Percentiles rank a stretch among this genome's conserved stretches.
Evolutionary conservation across 164 flowering plant species (phyloP).

Genomic region (Vitis rupestris): DNA sequence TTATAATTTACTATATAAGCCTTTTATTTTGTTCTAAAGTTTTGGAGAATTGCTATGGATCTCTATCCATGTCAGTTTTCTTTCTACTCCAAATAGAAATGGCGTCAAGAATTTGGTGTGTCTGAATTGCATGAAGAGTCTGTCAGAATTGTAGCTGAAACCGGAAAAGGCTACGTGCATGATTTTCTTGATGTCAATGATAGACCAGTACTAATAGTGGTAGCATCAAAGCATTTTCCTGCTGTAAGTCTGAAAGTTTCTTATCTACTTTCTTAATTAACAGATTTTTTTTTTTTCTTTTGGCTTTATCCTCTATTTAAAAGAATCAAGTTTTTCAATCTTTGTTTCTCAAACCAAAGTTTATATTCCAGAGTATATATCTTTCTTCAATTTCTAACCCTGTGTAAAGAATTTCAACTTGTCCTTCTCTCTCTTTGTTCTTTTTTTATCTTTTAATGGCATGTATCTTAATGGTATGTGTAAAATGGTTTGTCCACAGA

Average conservation of each 20-base stretch:
- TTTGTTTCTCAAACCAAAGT: neutral
- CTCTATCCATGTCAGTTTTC: constrained; percentile 1
- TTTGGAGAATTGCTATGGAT: too few species aligned
- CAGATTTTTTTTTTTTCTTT: neutral
- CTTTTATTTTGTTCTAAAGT: too few species aligned
- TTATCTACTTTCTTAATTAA: neutral
- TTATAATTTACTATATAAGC: too few species aligned
- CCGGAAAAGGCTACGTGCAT: constrained; percentile 82
- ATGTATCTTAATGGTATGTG: constrained; percentile 13
- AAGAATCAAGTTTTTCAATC: neutral
- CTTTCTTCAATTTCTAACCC: too few species aligned
- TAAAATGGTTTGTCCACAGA: constrained; percentile 37
- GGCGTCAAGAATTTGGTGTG: constrained; percentile 85
- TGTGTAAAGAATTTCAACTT: too few species aligned
- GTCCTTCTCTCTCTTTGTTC: too few species aligned
- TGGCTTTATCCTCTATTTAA: neutral
- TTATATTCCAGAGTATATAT: neutral
- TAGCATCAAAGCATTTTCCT: constrained; percentile 77
- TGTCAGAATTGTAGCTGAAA: constrained; percentile 46
- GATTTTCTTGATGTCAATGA: constrained; percentile 73
- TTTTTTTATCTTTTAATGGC: constrained; percentile 4
- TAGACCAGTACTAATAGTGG: constrained; percentile 84
- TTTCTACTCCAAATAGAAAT: constrained; percentile 48
- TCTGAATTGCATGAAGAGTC: constrained; percentile 67
- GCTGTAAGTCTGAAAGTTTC: constrained; percentile 43